Conservation (phyloP, 148 eudicot genomes). For the Rhododendron griersonianum region DNA sequence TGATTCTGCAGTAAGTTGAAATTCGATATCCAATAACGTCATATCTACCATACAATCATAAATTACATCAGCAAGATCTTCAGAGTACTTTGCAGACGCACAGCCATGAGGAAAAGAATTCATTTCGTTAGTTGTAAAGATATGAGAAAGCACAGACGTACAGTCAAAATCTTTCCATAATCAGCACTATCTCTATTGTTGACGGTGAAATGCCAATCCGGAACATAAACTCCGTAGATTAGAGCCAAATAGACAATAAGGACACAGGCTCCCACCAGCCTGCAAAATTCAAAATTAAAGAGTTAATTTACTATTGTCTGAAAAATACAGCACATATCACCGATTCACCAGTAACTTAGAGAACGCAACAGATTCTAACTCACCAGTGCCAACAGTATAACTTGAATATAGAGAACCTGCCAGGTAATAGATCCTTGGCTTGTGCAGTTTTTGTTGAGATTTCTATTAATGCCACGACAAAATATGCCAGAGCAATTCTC, state of each 20-base stretch:
- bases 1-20: background rate
- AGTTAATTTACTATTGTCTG: background rate
- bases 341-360: background rate
- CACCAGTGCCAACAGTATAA: constrained; percentile 73
- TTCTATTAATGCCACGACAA: constrained; percentile 67
- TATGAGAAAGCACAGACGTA: constrained; percentile 31
- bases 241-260: constrained; percentile 62
- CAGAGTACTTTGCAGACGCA: background rate
- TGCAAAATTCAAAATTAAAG: constrained; percentile 26
- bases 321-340: background rate
- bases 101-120: background rate
- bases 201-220: constrained; percentile 80
- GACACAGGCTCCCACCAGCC: constrained; percentile 63
- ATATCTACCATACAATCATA: background rate
- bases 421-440: constrained; percentile 27
- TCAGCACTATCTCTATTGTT: constrained; percentile 48
- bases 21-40: background rate
- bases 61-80: background rate
- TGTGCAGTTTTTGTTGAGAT: constrained; percentile 41
- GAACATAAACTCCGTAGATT: constrained; percentile 71
- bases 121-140: background rate
- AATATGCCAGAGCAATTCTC: constrained; percentile 90
- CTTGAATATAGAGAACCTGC: constrained; percentile 51
- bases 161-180: constrained; percentile 64
- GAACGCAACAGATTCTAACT: constrained; percentile 14